Conservation (phyloP, 2,329 filamentous ascomycete genomes). For the Penicillium sp. region DNA sequence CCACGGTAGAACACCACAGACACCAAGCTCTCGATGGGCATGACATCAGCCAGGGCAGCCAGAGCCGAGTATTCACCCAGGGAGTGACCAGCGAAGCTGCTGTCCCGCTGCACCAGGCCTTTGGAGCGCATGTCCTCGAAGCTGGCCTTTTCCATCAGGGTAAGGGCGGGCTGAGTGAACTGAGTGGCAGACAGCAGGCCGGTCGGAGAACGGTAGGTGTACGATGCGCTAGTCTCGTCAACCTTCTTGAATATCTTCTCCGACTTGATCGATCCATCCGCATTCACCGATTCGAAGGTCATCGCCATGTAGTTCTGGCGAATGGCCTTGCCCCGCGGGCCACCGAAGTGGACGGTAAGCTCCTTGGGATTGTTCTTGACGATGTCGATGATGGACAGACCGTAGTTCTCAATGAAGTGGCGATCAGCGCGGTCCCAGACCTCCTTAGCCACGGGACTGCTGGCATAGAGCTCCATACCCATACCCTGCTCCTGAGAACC, state of each 20-base stretch:
- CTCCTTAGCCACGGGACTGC: conserved; percentile 88
- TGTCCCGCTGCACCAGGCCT: conserved; percentile 91
- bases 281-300: conserved; percentile 96
- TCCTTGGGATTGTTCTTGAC: conserved; percentile 99
- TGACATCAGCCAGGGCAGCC: conserved; percentile 92
- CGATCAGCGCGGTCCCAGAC: conserved; percentile 98
- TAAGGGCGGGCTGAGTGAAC: conserved; percentile 95
- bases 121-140: conserved; percentile 99
- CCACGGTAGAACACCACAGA: conserved; percentile 99
- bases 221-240: conserved; percentile 83
- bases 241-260: conserved; percentile 99
- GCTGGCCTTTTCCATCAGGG: conserved; percentile 98
- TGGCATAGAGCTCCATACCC: conserved; percentile 98
- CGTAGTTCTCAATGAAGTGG: conserved; percentile 98
- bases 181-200: conserved; percentile 94
- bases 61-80: conserved; percentile 97
- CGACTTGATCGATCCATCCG: conserved; percentile 90
- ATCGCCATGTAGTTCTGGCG: conserved; percentile 99
- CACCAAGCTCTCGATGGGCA: conserved; percentile 98
- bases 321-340: conserved; percentile 92
- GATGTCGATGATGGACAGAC: conserved; percentile 96
- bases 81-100: conserved; percentile 96
- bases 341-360: conserved; percentile 96
- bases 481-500: conserved; percentile 98
- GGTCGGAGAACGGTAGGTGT: conserved; percentile 93